A percentile compares a stretch with the other conserved stretches of the same genome.
Evolutionary conservation across 208 protist species (phyloP).

Genomic region (Crithidia expoeki): DNA sequence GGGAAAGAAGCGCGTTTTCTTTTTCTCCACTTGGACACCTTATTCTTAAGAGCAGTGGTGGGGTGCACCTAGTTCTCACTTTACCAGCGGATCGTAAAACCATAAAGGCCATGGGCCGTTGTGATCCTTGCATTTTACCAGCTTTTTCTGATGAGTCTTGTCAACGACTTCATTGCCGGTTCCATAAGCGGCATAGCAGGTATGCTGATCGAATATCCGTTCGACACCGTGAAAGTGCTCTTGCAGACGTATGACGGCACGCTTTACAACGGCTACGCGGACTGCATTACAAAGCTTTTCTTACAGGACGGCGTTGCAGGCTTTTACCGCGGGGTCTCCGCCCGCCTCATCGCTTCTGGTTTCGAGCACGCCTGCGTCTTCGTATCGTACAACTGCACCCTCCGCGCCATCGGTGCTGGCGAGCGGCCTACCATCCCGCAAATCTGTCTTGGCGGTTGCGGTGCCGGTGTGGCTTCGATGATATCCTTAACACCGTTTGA

Average conservation of each 20-base stretch:
- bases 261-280: constrained; percentile 55
- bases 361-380: constrained; percentile 87
- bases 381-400: constrained; percentile 74
- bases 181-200: constrained; percentile 62
- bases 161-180: constrained; percentile 68
- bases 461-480: constrained; percentile 66
- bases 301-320: constrained; percentile 63
- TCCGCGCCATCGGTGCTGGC: constrained; percentile 50
- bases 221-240: constrained; percentile 91
- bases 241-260: constrained; percentile 64
- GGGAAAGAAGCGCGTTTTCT: too few species aligned
- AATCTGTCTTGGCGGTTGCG: constrained; percentile 62
- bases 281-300: constrained; percentile 58
- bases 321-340: constrained; percentile 81
- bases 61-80: too few species aligned
- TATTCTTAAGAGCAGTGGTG: too few species aligned
- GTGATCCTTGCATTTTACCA: too few species aligned
- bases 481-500: constrained; percentile 82
- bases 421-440: constrained; percentile 43
- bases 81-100: too few species aligned
- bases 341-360: constrained; percentile 62
- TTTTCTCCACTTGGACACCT: too few species aligned
- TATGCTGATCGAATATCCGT: constrained; percentile 86
- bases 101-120: too few species aligned
- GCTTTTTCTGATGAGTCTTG: constrained; percentile 36